A percentile compares a stretch with the other conserved stretches of the same genome.
Conservation (phyloP, 2,329 filamentous ascomycete genomes). For the Aspergillus calidoustus region DNA sequence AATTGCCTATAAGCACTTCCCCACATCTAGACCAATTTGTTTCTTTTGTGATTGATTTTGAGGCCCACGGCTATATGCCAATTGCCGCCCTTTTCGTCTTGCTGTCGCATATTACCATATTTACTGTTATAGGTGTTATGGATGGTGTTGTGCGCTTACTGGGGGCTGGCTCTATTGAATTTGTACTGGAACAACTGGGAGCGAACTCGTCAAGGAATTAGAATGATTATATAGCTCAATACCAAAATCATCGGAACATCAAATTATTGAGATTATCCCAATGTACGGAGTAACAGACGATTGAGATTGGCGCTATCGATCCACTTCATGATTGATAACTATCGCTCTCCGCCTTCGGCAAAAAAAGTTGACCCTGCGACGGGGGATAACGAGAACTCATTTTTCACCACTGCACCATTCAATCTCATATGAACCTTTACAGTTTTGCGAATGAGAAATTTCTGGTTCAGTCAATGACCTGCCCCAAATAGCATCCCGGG, state of each 20-base stretch:
- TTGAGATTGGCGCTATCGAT: too few relatives aligned
- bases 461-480: not conserved
- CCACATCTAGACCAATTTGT: slow-evolving; percentile 25
- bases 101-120: not conserved
- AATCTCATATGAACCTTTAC: not conserved
- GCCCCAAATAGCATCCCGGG: not conserved
- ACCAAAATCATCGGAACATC: not conserved
- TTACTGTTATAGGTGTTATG: slow-evolving; percentile 15
- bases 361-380: slow-evolving; percentile 2
- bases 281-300: too few relatives aligned
- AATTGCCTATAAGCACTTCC: slow-evolving; percentile 6
- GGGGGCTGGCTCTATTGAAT: slow-evolving; percentile 12
- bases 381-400: not conserved
- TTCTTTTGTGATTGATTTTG: slow-evolving; percentile 32
- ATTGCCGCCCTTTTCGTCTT: slow-evolving; percentile 1
- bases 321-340: too few relatives aligned
- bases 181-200: slow-evolving; percentile 12
- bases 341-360: slow-evolving; percentile 4
- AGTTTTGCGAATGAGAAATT: not conserved
- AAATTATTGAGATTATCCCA: not conserved
- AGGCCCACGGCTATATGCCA: slow-evolving; percentile 18
- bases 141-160: slow-evolving; percentile 11
- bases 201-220: slow-evolving; percentile 1
- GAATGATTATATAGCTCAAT: slow-evolving; percentile 10
- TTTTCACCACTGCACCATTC: not conserved